Evolutionary conservation across 2,329 filamentous ascomycete species (phyloP), one percentile per base, ranked within the genome.

Genomic region (Aspergillus aculeatinus): DNA sequence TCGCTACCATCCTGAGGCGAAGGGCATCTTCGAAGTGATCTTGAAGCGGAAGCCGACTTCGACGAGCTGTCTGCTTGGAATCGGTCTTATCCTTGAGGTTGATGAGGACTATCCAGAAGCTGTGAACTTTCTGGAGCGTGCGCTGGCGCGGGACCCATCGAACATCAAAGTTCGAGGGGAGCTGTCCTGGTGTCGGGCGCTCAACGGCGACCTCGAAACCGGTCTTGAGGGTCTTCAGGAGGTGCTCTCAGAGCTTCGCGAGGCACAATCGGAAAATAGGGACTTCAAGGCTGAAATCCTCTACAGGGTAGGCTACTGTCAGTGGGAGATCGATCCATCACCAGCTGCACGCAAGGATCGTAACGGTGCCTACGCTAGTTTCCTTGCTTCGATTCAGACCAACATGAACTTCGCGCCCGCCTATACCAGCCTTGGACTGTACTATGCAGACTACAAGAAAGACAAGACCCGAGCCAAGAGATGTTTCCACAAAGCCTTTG

Each of bases 401-500:
- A 91, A 97, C 68, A 84, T 95, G 59, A 96, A 89, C 68, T 92
- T 90, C 74, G 93, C 95, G 1, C 91, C 95, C 0, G 88, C 93
- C 2, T 99, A 98, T 74, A 96, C 93, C 0, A 92, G 88, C 65
- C 84, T 99, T 4, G 95, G 95, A 16, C 81, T 94, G 7, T 99
- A 90, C 78, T 99, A 97, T 71, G 87, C 88, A 5, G 94, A 98
- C 70, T 97, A 97, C 71, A 89, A 86, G 58, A 92, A 88, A 65
- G 95, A 98, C 74, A 92, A 88, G 75, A 90, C 88, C 69, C 84
- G 96, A 70, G 92, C 94, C 9, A 85, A 91, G n/a, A 88, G 90
- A 64, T 98, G 94, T 72, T 98, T 98, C 70, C 91, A 97, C 69
- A 97, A 98, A 73, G 95, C 95, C 0, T 90, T 99, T 53, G 95